A percentile compares a stretch with the other conserved stretches of the same genome.
These are phyloP conservation scores for Amanita thiersii DNA, from an alignment of 768 basidiomycete genomes.

Conservation along the genomic window DNA sequence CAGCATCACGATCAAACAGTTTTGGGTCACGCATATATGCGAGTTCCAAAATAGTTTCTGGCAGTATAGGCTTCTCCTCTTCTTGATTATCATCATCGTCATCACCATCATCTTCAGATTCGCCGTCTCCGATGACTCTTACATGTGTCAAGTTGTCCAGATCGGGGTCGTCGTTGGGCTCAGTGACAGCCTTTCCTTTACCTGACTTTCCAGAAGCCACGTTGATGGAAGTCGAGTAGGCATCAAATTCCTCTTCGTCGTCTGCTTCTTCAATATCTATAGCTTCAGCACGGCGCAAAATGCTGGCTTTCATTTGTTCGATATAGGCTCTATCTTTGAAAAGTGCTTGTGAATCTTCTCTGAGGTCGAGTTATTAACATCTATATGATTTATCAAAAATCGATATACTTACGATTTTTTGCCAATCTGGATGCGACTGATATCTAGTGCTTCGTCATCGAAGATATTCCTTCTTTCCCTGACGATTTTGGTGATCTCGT, in stretches of 20 bases:
- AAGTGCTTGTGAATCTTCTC: slow-evolving; percentile 29
- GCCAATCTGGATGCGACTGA: slow-evolving; percentile 48
- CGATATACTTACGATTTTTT: slow-evolving; percentile 44
- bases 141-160: slow-evolving; percentile 30
- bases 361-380: slow-evolving; percentile 14
- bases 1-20: slow-evolving; percentile 69
- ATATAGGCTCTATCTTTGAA: slow-evolving; percentile 50
- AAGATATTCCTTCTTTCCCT: slow-evolving; percentile 65
- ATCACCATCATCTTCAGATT: slow-evolving; percentile 33
- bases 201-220: slow-evolving; percentile 7
- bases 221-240: neutral
- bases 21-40: slow-evolving; percentile 71
- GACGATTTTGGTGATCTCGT: slow-evolving; percentile 15
- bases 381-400: slow-evolving; percentile 2
- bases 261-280: slow-evolving; percentile 59
- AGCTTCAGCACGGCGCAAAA: slow-evolving; percentile 67
- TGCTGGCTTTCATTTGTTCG: slow-evolving; percentile 78
- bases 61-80: slow-evolving; percentile 18
- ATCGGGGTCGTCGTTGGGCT: slow-evolving; percentile 45
- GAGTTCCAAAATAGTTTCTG: slow-evolving; percentile 64
- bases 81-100: slow-evolving; percentile 23
- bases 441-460: slow-evolving; percentile 65
- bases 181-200: slow-evolving; percentile 19
- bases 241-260: slow-evolving; percentile 27
- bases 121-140: slow-evolving; percentile 54